Percentiles rank a stretch among this genome's conserved stretches.
Evolutionary conservation across 108 stramenopile species (phyloP).

Genomic region (Cyclotella cryptica): DNA sequence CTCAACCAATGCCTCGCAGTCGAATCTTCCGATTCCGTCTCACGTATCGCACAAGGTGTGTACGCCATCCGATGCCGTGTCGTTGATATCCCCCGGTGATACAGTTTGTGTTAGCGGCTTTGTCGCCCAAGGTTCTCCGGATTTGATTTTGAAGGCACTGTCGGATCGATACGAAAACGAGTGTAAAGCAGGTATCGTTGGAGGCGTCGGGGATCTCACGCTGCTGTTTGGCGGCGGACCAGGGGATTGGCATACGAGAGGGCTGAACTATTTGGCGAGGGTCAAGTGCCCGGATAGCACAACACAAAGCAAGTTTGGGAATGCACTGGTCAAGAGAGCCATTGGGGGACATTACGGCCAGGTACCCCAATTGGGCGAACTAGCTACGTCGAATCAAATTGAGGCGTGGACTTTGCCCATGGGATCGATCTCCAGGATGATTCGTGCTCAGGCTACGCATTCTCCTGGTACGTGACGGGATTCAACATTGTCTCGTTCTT

Average conservation of each 20-base stretch:
- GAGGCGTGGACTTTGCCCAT: slow-evolving; percentile 84
- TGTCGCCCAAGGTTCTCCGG: slow-evolving; percentile 73
- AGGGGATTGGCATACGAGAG: slow-evolving; percentile 67
- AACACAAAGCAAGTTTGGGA: slow-evolving; percentile 25
- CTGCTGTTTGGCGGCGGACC: slow-evolving; percentile 83
- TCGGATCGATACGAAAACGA: slow-evolving; percentile 63
- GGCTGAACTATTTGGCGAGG: slow-evolving; percentile 76
- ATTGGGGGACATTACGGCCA: slow-evolving; percentile 85
- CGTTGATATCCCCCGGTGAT: slow-evolving; percentile 50
- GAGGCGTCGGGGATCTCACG: slow-evolving; percentile 60
- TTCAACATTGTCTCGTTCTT: neutral
- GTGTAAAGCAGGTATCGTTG: slow-evolving; percentile 17
- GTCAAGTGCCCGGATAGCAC: slow-evolving; percentile 8
- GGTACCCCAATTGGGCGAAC: slow-evolving; percentile 66
- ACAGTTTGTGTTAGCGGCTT: slow-evolving; percentile 75
- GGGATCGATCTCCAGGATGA: slow-evolving; percentile 82
- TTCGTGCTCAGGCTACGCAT: slow-evolving; percentile 78
- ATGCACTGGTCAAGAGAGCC: slow-evolving; percentile 62
- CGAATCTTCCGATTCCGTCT: slow-evolving; percentile 23
- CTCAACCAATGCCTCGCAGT: neutral
- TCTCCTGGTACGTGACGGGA: slow-evolving; percentile 46
- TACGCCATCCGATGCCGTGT: slow-evolving; percentile 53
- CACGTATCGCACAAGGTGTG: slow-evolving; percentile 48
- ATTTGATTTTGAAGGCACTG: slow-evolving; percentile 61
- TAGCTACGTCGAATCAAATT: slow-evolving; percentile 66